Conservation (phyloP, 2,329 filamentous ascomycete species). For the Verticillium longisporum region DNA sequence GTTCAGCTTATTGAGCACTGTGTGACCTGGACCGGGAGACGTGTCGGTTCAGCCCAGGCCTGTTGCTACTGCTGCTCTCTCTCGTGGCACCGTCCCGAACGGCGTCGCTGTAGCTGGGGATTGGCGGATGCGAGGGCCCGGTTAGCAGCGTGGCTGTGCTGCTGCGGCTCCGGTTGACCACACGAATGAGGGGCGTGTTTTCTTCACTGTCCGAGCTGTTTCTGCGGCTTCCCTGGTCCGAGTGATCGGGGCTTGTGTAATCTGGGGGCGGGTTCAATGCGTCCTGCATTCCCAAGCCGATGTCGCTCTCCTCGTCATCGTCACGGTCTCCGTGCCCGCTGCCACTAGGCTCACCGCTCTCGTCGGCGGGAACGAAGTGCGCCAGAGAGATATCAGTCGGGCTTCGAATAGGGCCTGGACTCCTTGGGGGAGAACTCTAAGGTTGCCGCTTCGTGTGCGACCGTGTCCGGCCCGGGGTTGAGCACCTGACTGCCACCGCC, state of each 20-base stretch:
- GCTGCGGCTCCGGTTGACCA: slow-evolving; percentile 43
- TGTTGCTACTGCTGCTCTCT: slow-evolving; percentile 33
- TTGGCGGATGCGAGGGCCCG: slow-evolving; percentile 50
- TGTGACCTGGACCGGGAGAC: slow-evolving; percentile 11
- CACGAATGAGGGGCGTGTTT: slow-evolving; percentile 42
- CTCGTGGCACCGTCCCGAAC: slow-evolving; percentile 47
- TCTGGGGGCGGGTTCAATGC: slow-evolving; percentile 61
- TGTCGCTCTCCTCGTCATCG: slow-evolving; percentile 20
- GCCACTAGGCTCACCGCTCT: slow-evolving; percentile 63
- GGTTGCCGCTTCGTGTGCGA: slow-evolving; percentile 70
- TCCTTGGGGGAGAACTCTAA: slow-evolving; percentile 69
- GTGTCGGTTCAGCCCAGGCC: slow-evolving; percentile 8
- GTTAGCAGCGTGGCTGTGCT: slow-evolving; percentile 35
- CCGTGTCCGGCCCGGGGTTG: slow-evolving; percentile 54
- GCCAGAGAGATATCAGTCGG: slow-evolving; percentile 95
- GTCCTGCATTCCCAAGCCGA: slow-evolving; percentile 45
- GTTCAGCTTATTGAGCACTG: slow-evolving; percentile 8
- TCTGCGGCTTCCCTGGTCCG: slow-evolving; percentile 47
- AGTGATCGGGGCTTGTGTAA: slow-evolving; percentile 60
- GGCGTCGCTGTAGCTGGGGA: slow-evolving; percentile 77
- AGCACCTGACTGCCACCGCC: slow-evolving; percentile 34
- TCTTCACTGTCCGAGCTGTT: slow-evolving; percentile 55
- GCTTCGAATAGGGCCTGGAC: slow-evolving; percentile 81
- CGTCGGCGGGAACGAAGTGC: slow-evolving; percentile 67
- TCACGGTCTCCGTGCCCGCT: slow-evolving; percentile 15